These are phyloP conservation scores for Aspergillus vadensis DNA, from an alignment of 2,329 filamentous ascomycete genomes.

Conservation along the genomic window DNA sequence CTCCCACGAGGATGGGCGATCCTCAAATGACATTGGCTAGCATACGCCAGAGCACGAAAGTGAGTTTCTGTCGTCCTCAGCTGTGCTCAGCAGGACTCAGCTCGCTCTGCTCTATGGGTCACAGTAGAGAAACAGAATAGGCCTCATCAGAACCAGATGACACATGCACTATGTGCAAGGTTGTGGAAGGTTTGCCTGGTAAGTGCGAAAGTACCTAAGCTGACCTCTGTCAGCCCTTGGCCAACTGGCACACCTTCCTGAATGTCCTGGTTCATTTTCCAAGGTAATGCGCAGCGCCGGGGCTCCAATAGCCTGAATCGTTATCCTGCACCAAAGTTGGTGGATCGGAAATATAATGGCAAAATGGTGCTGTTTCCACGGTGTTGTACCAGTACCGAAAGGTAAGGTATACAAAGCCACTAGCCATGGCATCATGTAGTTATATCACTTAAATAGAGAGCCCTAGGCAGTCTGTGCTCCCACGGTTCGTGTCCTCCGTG, in stretches of 20 bases:
- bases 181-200: background rate
- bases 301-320: slow-evolving; percentile 3
- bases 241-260: background rate
- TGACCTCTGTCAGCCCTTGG: background rate
- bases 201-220: background rate
- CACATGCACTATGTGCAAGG: background rate
- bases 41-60: background rate
- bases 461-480: background rate
- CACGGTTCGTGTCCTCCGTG: background rate
- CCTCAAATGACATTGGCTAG: background rate
- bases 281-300: background rate
- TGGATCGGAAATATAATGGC: background rate
- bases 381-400: background rate
- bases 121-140: background rate
- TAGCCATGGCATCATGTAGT: background rate
- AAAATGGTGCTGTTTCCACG: background rate
- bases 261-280: background rate
- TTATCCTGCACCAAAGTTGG: background rate
- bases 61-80: background rate
- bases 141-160: background rate
- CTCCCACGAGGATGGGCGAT: background rate
- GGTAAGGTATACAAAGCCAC: background rate
- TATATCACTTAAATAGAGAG: no score
- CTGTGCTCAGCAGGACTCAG: background rate
- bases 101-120: background rate